Evolutionary conservation across 1,139 yeast species (phyloP).

Genomic region (Yamadazyma trypodendri): DNA sequence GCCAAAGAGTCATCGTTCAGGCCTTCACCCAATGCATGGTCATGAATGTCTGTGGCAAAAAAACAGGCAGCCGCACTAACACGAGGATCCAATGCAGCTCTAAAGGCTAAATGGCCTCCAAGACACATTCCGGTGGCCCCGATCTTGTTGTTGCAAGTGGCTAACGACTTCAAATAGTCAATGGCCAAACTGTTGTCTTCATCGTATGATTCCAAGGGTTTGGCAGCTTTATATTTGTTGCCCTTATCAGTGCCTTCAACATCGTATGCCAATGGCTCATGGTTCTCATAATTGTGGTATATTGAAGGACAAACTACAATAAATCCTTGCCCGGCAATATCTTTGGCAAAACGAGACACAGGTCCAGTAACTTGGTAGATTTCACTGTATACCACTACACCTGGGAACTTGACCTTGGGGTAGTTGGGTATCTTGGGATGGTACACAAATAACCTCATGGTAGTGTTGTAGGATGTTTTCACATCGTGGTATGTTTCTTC

Average conservation of each 20-base stretch:
- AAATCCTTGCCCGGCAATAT: conserved; percentile 77
- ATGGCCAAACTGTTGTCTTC: conserved; percentile 68
- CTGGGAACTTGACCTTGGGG: conserved; percentile 77
- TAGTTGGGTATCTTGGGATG: conserved; percentile 71
- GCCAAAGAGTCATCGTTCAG: conserved; percentile 61
- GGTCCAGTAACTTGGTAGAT: conserved; percentile 83
- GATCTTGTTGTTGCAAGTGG: conserved; percentile 68
- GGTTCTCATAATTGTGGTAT: conserved; percentile 69
- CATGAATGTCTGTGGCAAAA: conserved; percentile 80
- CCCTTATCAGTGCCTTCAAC: conserved; percentile 75
- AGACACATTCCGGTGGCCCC: conserved; percentile 89
- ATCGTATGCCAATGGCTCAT: conserved; percentile 69
- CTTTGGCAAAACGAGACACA: conserved; percentile 72
- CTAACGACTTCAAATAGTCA: conserved; percentile 56
- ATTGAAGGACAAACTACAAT: conserved; percentile 77
- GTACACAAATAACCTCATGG: conserved; percentile 63
- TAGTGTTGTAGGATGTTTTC: conserved; percentile 62
- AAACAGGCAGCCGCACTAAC: conserved; percentile 71
- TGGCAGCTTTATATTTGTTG: conserved; percentile 62
- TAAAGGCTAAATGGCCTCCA: conserved; percentile 80
- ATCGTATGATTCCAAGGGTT: conserved; percentile 71
- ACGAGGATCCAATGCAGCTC: conserved; percentile 67
- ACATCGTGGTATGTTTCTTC: conserved; percentile 67
- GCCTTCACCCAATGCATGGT: conserved; percentile 62
- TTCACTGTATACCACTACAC: conserved; percentile 75